Base-by-base conservation (phyloP, 345 rosid genomes). In the Erysimum cheiranthoides region DNA sequence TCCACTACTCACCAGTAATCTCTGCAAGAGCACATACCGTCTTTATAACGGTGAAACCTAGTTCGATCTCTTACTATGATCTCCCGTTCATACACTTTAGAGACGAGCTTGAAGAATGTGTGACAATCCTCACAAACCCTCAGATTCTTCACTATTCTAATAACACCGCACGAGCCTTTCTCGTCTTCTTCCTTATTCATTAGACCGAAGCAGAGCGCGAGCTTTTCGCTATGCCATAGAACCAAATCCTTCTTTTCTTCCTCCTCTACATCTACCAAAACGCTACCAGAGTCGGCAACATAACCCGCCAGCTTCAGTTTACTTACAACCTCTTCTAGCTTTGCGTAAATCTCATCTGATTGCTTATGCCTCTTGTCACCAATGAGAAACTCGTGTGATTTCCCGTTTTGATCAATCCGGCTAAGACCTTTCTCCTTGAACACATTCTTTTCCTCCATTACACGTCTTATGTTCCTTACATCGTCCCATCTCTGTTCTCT, bases 401-500 rank as follows among this genome's bases (percentile, higher is more conserved):
- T 54, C 34, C 84, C 73, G 66, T 84, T 80, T 52, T 83, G 38
- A 63, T 87, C 96, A 50, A 88, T 86, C 70, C 86, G 81, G 69
- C 97, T 88, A 53, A 79, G 80, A 30, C 89, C 96, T 59, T 76
- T 87, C 73, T 82, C 89, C 73, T 90, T 90, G 68, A 59, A 68
- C 74, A 85, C 75, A 28, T 83, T 85, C 57, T 51, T 79, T 58
- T 83, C 81, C 40, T 84, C 84, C 87, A 90, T 83, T 45, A 45
- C 47, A 14, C 82, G 70, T 67, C 96, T 83, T 62, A 92, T 5
- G 77, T 79, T 84, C 49, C 85, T 86, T 3, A 82, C 91, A 58
- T 83, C 85, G 8, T 86, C 81, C 92, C 92, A 90, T 77, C 86
- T 86, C 64, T 77, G 82, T 69, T 84, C 90, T 80, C 80, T 75